phyloP scores from a whole-genome alignment of 805 yeast genomes.

The Yarrowia alimentaria region DNA sequence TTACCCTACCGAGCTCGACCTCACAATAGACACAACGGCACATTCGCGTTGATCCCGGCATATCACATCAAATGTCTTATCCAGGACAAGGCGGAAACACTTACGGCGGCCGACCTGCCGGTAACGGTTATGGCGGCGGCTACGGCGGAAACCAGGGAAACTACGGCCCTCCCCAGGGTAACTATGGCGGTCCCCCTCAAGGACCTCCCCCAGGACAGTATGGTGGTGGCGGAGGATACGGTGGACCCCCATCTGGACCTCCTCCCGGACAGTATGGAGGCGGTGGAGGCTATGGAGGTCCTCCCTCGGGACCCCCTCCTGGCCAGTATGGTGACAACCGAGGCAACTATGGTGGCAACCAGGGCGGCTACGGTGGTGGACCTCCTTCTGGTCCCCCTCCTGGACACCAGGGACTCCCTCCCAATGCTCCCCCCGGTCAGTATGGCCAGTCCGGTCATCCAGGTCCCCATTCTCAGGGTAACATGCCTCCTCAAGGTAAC shows the following conservation, averaged over 20 bases:
- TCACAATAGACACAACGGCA: no score
- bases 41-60: no score
- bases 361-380: constrained; percentile 1
- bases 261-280: constrained; percentile 24
- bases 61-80: constrained; percentile 3
- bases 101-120: constrained; percentile 11
- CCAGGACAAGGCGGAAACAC: constrained; percentile 27
- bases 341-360: background rate
- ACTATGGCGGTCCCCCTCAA: background rate
- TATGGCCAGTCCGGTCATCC: constrained; percentile 6
- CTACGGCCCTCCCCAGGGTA: background rate
- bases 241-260: constrained; percentile 4
- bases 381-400: background rate
- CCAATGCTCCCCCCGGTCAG: constrained; percentile 1
- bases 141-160: constrained; percentile 1
- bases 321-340: constrained; percentile 7
- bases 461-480: constrained; percentile 1
- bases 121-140: constrained; percentile 4
- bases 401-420: background rate
- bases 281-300: background rate
- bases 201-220: constrained; percentile 23
- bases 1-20: no score
- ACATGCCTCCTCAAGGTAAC: constrained; percentile 19
- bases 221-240: constrained; percentile 2
- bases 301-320: constrained; percentile 19